Evolutionary conservation across 169 alveolate genomes (phyloP), one percentile per base, ranked within the genome.

Genomic region (Plasmodium falciparum): DNA sequence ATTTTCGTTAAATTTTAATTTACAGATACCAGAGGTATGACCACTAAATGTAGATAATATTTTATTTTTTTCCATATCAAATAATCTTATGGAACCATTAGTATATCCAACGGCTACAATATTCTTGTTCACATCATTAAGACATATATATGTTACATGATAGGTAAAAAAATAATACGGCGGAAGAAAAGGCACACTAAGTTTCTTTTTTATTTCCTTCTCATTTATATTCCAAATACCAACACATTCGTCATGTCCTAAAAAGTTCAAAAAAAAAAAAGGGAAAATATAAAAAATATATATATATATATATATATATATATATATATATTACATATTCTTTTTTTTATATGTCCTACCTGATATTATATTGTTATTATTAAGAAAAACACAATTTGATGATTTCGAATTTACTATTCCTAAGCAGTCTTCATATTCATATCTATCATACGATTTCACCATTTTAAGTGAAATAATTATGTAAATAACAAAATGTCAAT

Each of bases 371-470:
- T 47, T 49, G 80, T 65, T 76, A 24, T 4, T 69, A 69, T 43
- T 88, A 13, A 58, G 17, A 47, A 66, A 92, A 93, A 67, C 88
- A 69, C 93, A 91, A 65, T 93, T 95, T 47, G 96, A 91, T 7
- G 89, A 47, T 59, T 94, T 90, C 13, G 97, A 93, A 33, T 93
- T 91, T 9, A 95, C 78, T 54, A 95, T 91, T 73, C 97, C 97
- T 49, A 94, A 90, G 39, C 96, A 88, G 61, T 94, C 96, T 39
- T 89, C 94, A 33, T 93, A 94, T 56, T 93, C 97, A 90, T 96
- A 96, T 75, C 97, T 91, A 63, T 96, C 92, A 75, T 96, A 96
- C 6, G 98, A 96, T 85, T 96, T 96, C 74, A 96, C 98, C 98
- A 96, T 96, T 47, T 83, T 89, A 33, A 6, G 13, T 49, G 20